phyloP scores from a whole-genome alignment of 1,139 yeast genomes.

The Lodderomyces elongisporus region DNA sequence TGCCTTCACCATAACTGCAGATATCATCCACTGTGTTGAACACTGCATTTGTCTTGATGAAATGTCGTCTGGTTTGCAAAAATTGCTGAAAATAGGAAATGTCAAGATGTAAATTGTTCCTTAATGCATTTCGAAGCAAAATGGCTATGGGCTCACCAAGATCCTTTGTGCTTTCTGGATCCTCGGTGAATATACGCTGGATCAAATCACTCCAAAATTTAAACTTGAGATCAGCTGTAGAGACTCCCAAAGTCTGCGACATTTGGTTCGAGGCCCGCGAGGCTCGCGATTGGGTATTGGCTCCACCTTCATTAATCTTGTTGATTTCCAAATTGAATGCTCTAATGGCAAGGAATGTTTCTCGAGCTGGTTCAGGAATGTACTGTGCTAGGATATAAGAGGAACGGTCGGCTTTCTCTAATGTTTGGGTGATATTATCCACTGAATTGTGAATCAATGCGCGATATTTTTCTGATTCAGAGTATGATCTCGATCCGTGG shows the following conservation, averaged over 20 bases:
- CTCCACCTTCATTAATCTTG: conserved; percentile 49
- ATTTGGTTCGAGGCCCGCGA: conserved; percentile 28
- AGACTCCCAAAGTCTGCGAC: conserved; percentile 34
- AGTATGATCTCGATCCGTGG: neutral
- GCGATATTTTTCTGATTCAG: conserved; percentile 4
- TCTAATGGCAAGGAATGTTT: conserved; percentile 62
- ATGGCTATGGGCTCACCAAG: conserved; percentile 66
- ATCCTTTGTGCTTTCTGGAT: conserved; percentile 31
- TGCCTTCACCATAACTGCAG: conserved; percentile 79
- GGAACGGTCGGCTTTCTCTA: conserved; percentile 55
- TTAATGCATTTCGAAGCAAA: conserved; percentile 46
- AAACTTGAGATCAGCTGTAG: conserved; percentile 50
- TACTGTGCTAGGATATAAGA: conserved; percentile 65
- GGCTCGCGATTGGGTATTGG: conserved; percentile 28
- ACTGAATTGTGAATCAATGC: conserved; percentile 30
- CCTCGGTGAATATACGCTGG: conserved; percentile 33
- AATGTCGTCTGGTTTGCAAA: conserved; percentile 56
- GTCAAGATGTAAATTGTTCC: conserved; percentile 48
- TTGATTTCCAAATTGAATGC: conserved; percentile 68
- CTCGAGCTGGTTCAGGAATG: conserved; percentile 61
- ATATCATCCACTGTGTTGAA: conserved; percentile 54
- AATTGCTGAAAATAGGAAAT: conserved; percentile 54
- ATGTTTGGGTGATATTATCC: conserved; percentile 36
- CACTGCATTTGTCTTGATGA: conserved; percentile 35
- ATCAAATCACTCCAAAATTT: conserved; percentile 59